Percentiles rank a stretch among this genome's conserved stretches.
Conservation (phyloP, 345 rosid genomes). For the Eucalyptus marginata region DNA sequence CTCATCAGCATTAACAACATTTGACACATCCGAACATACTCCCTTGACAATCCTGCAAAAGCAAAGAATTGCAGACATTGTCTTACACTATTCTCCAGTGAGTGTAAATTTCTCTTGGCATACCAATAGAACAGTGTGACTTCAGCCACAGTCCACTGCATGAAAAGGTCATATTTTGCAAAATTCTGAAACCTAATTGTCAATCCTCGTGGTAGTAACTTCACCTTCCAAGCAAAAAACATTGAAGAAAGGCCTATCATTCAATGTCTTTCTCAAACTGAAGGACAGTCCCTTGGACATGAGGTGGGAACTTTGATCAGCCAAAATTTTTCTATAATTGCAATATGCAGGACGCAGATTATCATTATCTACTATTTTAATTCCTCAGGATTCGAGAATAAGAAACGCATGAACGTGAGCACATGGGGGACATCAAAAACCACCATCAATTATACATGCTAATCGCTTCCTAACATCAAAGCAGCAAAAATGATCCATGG, state of each 20-base stretch:
- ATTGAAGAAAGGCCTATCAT: neutral
- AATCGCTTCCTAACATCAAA: neutral
- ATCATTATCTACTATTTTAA: neutral
- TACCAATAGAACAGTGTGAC: neutral
- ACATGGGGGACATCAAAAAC: neutral
- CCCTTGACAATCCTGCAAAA: conserved; percentile 59
- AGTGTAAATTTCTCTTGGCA: neutral
- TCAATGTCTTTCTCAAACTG: neutral
- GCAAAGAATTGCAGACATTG: neutral
- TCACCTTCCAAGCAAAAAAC: neutral
- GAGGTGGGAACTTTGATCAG: neutral
- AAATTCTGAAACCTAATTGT: neutral
- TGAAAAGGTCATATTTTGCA: neutral
- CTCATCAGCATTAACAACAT: conserved; percentile 72
- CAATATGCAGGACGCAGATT: neutral
- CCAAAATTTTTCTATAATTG: neutral
- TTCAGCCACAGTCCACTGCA: neutral
- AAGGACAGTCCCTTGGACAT: neutral
- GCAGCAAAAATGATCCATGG: neutral
- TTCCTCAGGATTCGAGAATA: neutral
- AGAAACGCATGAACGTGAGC: neutral
- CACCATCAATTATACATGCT: neutral
- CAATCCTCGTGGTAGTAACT: neutral
- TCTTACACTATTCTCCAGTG: neutral
- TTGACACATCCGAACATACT: conserved; percentile 54